Percentiles rank a stretch among this genome's conserved stretches.
phyloP scores from a whole-genome alignment of 1,139 yeast genomes.

The Debaryomycetaceae sp. region DNA sequence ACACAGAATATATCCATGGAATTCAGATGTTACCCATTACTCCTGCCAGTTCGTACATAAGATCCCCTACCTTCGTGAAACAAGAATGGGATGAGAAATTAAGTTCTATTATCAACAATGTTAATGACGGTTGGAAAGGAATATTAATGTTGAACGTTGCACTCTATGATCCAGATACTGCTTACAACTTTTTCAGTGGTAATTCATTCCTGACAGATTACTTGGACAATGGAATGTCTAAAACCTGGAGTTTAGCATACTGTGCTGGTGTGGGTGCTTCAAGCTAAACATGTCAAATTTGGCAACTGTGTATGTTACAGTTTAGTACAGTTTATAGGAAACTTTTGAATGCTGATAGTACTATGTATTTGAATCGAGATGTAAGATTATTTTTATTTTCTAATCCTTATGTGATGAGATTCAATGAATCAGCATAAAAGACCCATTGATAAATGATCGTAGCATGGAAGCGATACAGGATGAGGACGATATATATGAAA shows the following conservation, averaged over 20 bases:
- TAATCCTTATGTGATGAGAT: neutral
- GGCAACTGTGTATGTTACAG: neutral
- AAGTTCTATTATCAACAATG: conserved; percentile 7
- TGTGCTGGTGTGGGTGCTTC: conserved; percentile 7
- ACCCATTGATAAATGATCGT: neutral
- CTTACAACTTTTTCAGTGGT: conserved; percentile 15
- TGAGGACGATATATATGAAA: conserved; percentile 6
- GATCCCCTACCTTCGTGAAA: conserved; percentile 14
- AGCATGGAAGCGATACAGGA: conserved; percentile 5
- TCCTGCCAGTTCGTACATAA: conserved; percentile 13
- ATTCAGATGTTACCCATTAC: conserved; percentile 21
- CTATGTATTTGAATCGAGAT: neutral
- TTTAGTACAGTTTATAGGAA: neutral
- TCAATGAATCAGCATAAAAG: neutral
- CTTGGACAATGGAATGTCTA: conserved; percentile 20
- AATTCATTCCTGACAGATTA: conserved; percentile 8
- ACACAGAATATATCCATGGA: conserved; percentile 16
- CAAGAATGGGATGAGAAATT: conserved; percentile 18
- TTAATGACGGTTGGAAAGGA: conserved; percentile 20
- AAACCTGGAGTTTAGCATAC: conserved; percentile 23
- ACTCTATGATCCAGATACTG: conserved; percentile 15
- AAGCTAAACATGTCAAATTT: neutral
- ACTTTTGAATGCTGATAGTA: neutral
- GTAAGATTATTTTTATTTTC: neutral
- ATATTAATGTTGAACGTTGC: conserved; percentile 20